These are phyloP conservation scores for Metahyphopichia silvanorum DNA, from an alignment of 805 yeast genomes.

Conservation along the genomic window DNA sequence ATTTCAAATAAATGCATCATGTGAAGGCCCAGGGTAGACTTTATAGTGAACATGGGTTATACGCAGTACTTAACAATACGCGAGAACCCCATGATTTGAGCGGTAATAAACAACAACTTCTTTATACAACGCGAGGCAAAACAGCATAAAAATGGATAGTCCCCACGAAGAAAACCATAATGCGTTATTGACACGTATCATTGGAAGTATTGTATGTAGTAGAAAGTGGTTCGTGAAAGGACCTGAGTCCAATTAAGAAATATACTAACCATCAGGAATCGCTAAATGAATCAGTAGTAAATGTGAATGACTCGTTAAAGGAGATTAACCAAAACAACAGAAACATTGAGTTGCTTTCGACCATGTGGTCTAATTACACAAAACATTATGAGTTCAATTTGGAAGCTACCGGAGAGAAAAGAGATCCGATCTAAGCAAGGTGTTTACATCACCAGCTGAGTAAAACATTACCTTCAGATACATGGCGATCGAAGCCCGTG, in stretches of 20 bases:
- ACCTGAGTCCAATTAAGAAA: not conserved
- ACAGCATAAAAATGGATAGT: too few species aligned
- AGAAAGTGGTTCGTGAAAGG: not conserved
- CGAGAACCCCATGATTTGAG: too few species aligned
- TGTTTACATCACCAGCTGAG: too few species aligned
- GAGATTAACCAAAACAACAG: constrained; percentile 64
- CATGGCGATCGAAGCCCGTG: not conserved
- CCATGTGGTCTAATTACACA: constrained; percentile 76
- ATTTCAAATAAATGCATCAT: too few species aligned
- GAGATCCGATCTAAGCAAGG: constrained; percentile 50
- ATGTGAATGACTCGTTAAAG: constrained; percentile 58
- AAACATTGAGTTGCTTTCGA: constrained; percentile 67
- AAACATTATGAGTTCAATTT: constrained; percentile 69
- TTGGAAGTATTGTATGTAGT: constrained; percentile 66
- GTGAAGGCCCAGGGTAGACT: too few species aligned
- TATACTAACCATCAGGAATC: constrained; percentile 46
- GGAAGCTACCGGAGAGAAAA: constrained; percentile 60
- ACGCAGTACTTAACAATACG: too few species aligned
- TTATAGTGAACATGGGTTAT: too few species aligned
- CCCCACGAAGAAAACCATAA: constrained; percentile 84
- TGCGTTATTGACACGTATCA: constrained; percentile 71
- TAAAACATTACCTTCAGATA: constrained; percentile 5
- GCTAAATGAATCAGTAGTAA: constrained; percentile 65
- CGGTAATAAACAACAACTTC: too few species aligned
- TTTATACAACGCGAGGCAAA: too few species aligned